phyloP scores from a whole-genome alignment of 306 rosid genomes.

The Argentina anserina region DNA sequence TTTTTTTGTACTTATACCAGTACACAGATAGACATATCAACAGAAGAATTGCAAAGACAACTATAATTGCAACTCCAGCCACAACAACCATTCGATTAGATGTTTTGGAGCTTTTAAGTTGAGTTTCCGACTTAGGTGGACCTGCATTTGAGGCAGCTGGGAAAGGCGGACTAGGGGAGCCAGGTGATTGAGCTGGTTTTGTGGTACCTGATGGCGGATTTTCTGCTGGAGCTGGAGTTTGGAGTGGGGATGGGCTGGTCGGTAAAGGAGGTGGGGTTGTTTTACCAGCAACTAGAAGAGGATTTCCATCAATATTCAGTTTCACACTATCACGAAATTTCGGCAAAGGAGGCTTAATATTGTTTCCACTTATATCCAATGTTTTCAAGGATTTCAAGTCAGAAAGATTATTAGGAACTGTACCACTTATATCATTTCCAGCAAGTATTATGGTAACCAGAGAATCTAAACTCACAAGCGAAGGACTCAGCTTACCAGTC shows the following conservation, averaged over 20 bases:
- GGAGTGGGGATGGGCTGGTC: conserved; percentile 30
- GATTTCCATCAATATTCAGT: conserved; percentile 47
- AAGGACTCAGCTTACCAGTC: conserved; percentile 68
- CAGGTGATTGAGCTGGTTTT: conserved; percentile 17
- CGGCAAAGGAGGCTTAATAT: conserved; percentile 64
- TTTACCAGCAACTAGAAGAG: conserved; percentile 35
- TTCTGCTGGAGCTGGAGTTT: conserved; percentile 29
- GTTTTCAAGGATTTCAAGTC: conserved; percentile 46
- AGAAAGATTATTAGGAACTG: conserved; percentile 46
- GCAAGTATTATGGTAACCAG: conserved; percentile 51
- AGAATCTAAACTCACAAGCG: conserved; percentile 61
- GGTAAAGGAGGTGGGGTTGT: conserved; percentile 31
- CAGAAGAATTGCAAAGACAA: conserved; percentile 21
- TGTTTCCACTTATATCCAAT: conserved; percentile 63
- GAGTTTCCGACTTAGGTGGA: conserved; percentile 25
- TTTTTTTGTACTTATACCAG: conserved; percentile 41
- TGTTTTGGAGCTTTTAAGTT: conserved; percentile 23
- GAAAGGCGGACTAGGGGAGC: conserved; percentile 23
- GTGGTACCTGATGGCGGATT: conserved; percentile 14
- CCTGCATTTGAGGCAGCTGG: conserved; percentile 23
- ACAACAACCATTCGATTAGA: conserved; percentile 26
- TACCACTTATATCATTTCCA: conserved; percentile 53
- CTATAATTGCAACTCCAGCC: conserved; percentile 30
- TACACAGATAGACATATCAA: conserved; percentile 33
- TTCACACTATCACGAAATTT: conserved; percentile 43